Evolutionary conservation across 1,284 basidiomycete genomes (phyloP), one percentile per base, ranked within the genome.

Genomic region (Apiotrichum sp.): DNA sequence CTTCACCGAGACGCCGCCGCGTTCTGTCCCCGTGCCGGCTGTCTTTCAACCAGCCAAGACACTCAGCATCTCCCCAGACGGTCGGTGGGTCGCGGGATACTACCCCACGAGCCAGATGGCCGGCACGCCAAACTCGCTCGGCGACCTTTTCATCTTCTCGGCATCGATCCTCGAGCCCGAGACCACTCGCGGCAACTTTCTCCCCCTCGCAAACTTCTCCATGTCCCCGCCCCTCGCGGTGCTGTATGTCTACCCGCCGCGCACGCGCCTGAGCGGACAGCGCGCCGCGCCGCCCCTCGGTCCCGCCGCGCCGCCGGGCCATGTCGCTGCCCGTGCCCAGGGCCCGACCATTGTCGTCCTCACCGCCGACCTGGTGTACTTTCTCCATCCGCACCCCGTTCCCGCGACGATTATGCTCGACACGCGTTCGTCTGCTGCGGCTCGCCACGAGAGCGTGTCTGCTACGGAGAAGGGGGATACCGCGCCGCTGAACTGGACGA

Each of bases 271-370:
- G 4, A 38, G 60, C 0, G 57, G 56, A 0, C 43, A 47, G 5
- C 46, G 38, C 43, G 53, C 48, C 22, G 61, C 68, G 4, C 56
- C 64, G 9, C 47, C 65, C 2, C 47, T 52, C 3, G 72, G 71
- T 5, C 72, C 72, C 2, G 40, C 43, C 0, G 64, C 66, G 4
- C 65, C 64, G 3, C 48, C 62, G 1, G 55, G 52, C 0, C 58
- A 68, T 44, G 49, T 53, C 31, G 39, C 62, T 0, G 36, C 52
- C 0, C 46, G 42, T 9, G 16, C 44, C 1, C 59, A 62, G 4
- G 71, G 68, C 10, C 72, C 72, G 7, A 59, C 61, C 0, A 53
- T 69, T 16, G 16, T 70, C 4, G 52, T 73, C 13, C 54, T 74
- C 7, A 62, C 63, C 6, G 9, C 58, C 22, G 53, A 62, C 10